Percentiles rank a stretch among this genome's conserved stretches.
phyloP scores from a whole-genome alignment of 805 yeast genomes.

The Saccharomycopsis babjevae region DNA sequence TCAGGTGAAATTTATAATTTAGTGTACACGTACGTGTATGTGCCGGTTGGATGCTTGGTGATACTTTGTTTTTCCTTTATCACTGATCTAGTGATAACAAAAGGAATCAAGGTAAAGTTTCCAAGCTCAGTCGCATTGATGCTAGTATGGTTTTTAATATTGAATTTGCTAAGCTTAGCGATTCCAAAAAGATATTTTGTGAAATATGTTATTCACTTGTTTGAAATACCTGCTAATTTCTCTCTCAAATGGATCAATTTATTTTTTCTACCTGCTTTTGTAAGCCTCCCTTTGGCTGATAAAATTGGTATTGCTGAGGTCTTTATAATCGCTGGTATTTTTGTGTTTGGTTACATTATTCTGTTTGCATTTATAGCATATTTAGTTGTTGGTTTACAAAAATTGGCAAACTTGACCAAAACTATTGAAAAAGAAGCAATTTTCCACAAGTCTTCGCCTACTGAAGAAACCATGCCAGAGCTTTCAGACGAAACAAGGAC shows the following conservation, averaged over 20 bases:
- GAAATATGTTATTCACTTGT: slow-evolving; percentile 22
- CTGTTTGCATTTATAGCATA: slow-evolving; percentile 42
- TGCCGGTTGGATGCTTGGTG: slow-evolving; percentile 40
- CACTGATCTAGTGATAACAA: slow-evolving; percentile 35
- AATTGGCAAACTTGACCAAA: slow-evolving; percentile 19
- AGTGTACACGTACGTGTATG: slow-evolving; percentile 34
- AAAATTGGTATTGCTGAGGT: slow-evolving; percentile 59
- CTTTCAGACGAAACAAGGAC: background rate
- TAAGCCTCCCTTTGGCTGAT: slow-evolving; percentile 58
- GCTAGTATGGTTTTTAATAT: slow-evolving; percentile 43
- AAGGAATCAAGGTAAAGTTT: slow-evolving; percentile 38
- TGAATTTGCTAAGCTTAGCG: slow-evolving; percentile 30
- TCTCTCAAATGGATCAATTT: slow-evolving; percentile 69
- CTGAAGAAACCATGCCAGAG: background rate
- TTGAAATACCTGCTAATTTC: slow-evolving; percentile 60
- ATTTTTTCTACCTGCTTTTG: slow-evolving; percentile 70
- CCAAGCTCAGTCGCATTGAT: slow-evolving; percentile 67
- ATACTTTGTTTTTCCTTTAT: slow-evolving; percentile 43
- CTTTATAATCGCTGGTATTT: slow-evolving; percentile 63
- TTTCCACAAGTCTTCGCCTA: background rate
- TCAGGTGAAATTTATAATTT: slow-evolving; percentile 16
- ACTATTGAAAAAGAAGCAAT: slow-evolving; percentile 26
- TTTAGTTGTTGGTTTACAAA: slow-evolving; percentile 34
- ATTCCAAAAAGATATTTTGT: slow-evolving; percentile 30
- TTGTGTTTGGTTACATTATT: slow-evolving; percentile 51